phyloP scores from a whole-genome alignment of 169 alveolate species.

The Plasmodium berghei region DNA sequence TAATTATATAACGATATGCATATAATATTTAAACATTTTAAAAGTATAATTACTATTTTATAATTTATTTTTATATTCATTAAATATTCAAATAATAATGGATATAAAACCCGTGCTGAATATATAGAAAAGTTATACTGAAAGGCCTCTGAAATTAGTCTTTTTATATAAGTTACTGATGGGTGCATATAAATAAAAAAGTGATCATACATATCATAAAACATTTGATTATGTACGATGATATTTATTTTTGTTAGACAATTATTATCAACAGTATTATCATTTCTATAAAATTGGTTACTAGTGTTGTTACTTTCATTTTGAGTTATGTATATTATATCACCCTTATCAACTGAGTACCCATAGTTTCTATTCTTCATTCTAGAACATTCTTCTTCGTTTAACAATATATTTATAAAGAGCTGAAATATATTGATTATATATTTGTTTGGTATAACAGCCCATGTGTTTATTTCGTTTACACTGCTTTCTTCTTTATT shows the following conservation, averaged over 20 bases:
- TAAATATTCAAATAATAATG: conserved; percentile 43
- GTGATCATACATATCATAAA: conserved; percentile 41
- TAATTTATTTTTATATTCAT: conserved; percentile 39
- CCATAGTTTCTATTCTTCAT: conserved; percentile 44
- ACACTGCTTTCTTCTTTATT: conserved; percentile 10
- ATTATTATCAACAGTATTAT: not conserved
- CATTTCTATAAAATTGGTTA: conserved; percentile 42
- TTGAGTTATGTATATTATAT: not conserved
- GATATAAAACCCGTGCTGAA: conserved; percentile 62
- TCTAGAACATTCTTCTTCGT: conserved; percentile 28
- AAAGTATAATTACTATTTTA: conserved; percentile 14
- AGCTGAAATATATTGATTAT: conserved; percentile 50
- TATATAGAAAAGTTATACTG: conserved; percentile 52
- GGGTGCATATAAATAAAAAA: conserved; percentile 59
- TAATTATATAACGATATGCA: conserved; percentile 60
- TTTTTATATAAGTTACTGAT: conserved; percentile 39
- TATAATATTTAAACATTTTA: conserved; percentile 55
- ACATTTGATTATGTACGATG: conserved; percentile 13
- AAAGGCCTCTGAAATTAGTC: conserved; percentile 58
- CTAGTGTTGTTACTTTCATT: conserved; percentile 7
- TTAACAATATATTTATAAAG: conserved; percentile 41
- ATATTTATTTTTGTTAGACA: too few species aligned
- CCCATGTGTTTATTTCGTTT: conserved; percentile 55
- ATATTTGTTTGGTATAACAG: conserved; percentile 49
- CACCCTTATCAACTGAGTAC: conserved; percentile 34